These are phyloP conservation scores for Dothideomycetidae sp. DNA, from an alignment of 2,329 filamentous ascomycete genomes.

Conservation along the genomic window DNA sequence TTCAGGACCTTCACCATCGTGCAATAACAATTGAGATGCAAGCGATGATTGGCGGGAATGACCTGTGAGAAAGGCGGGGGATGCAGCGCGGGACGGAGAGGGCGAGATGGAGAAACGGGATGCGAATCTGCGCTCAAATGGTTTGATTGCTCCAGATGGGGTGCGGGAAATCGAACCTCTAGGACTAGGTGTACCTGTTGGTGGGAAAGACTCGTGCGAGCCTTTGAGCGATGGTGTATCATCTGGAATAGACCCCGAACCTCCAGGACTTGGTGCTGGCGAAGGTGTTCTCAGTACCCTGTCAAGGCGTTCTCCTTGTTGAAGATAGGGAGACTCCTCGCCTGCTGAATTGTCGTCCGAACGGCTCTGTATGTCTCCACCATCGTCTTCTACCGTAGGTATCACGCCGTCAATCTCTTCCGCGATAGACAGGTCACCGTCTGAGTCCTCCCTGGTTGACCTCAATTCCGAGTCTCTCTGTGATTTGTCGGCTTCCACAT, in stretches of 20 bases:
- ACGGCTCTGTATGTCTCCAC: slow-evolving; percentile 11
- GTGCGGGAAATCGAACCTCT: slow-evolving; percentile 52
- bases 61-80: slow-evolving; percentile 60
- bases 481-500: slow-evolving; percentile 29
- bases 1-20: slow-evolving; percentile 37
- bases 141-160: slow-evolving; percentile 70
- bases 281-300: slow-evolving; percentile 8
- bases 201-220: slow-evolving; percentile 48
- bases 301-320: slow-evolving; percentile 9
- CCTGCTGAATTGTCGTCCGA: neutral
- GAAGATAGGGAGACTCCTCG: slow-evolving; percentile 15
- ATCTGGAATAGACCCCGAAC: slow-evolving; percentile 63
- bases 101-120: slow-evolving; percentile 61
- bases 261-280: slow-evolving; percentile 43
- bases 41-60: slow-evolving; percentile 69
- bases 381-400: slow-evolving; percentile 12
- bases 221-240: slow-evolving; percentile 70
- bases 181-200: slow-evolving; percentile 11
- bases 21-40: slow-evolving; percentile 48
- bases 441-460: slow-evolving; percentile 10
- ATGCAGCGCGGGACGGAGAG: slow-evolving; percentile 50
- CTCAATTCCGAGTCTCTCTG: slow-evolving; percentile 10
- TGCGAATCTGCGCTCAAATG: slow-evolving; percentile 90
- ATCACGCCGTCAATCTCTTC: slow-evolving; percentile 19
- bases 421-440: slow-evolving; percentile 14